A percentile compares a stretch with the other conserved stretches of the same genome.
phyloP scores from a whole-genome alignment of 345 rosid species.

The Eucalyptus curtisii region DNA sequence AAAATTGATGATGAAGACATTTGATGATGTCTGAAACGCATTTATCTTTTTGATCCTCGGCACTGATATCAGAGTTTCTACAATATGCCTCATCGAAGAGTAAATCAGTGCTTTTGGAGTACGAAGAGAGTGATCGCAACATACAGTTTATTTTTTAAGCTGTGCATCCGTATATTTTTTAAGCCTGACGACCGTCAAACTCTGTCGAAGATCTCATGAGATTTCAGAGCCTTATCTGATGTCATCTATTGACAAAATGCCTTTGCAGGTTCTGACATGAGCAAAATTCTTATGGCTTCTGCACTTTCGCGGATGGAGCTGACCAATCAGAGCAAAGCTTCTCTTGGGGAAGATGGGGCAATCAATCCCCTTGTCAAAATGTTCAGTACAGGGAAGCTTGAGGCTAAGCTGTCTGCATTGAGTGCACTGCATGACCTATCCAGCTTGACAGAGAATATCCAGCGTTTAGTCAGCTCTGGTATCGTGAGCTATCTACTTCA shows the following conservation, averaged over 20 bases:
- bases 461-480: slow-evolving; percentile 36
- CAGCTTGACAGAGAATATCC: slow-evolving; percentile 28
- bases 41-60: not conserved
- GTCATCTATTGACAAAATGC: not conserved
- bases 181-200: not conserved
- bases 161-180: not conserved
- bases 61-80: not conserved
- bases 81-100: not conserved
- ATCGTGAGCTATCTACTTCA: slow-evolving; percentile 44
- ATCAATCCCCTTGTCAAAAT: slow-evolving; percentile 44
- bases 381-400: slow-evolving; percentile 62
- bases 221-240: not conserved
- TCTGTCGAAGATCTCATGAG: not conserved
- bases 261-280: slow-evolving; percentile 59
- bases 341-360: slow-evolving; percentile 56
- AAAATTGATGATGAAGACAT: not conserved
- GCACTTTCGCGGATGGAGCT: slow-evolving; percentile 61
- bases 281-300: slow-evolving; percentile 72
- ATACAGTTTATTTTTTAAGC: too few relatives aligned
- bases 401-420: slow-evolving; percentile 53
- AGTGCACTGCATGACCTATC: slow-evolving; percentile 52
- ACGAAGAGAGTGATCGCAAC: not conserved
- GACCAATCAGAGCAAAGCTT: slow-evolving; percentile 49
- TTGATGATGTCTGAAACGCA: not conserved
- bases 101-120: not conserved